Evolutionary conservation across 2,329 filamentous ascomycete species (phyloP).

Genomic region (Fusarium haematococcum): DNA sequence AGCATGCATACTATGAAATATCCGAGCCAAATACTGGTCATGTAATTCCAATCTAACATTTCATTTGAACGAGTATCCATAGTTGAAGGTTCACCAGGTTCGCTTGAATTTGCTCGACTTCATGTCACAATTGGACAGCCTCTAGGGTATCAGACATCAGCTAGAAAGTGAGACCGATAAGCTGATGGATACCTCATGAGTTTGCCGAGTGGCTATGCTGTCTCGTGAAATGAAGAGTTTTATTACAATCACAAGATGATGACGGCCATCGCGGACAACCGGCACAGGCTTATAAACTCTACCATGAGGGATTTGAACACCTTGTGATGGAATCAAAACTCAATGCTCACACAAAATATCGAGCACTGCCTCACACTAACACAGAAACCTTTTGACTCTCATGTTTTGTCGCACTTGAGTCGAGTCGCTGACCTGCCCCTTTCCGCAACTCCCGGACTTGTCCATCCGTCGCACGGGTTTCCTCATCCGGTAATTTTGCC

Average conservation of each 20-base stretch:
- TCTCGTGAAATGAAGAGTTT: not conserved
- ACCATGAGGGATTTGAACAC: not conserved
- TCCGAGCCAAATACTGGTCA: too few species aligned
- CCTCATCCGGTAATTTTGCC: not conserved
- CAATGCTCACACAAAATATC: not conserved
- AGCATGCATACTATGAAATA: fast-evolving
- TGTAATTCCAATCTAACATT: fast-evolving
- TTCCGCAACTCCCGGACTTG: not conserved
- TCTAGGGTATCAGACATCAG: not conserved
- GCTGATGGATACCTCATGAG: not conserved
- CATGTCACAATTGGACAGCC: not conserved
- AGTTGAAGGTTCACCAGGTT: not conserved
- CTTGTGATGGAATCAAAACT: not conserved
- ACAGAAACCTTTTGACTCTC: not conserved
- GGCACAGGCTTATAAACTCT: not conserved
- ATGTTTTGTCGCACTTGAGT: not conserved
- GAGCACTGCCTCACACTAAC: not conserved
- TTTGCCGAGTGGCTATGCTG: not conserved
- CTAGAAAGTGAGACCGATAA: not conserved
- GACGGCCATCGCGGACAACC: not conserved
- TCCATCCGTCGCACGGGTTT: not conserved
- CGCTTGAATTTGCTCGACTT: not conserved
- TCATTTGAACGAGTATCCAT: not conserved
- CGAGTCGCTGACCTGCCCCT: not conserved
- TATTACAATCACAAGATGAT: not conserved